Evolutionary conservation across 73 alveolate genomes (phyloP), one percentile per base, ranked within the genome.

Genomic region (Paramecium caudatum): DNA sequence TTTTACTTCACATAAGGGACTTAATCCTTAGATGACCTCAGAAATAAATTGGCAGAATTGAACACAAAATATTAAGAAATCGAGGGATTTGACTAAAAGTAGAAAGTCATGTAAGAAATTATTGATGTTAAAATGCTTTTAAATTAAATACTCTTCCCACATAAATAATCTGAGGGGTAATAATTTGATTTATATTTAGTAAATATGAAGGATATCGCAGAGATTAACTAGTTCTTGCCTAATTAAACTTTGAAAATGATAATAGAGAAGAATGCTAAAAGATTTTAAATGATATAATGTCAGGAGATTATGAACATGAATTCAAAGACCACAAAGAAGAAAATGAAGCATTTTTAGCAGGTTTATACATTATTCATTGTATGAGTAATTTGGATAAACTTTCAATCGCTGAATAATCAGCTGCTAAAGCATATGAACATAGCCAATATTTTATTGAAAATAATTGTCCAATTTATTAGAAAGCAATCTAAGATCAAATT

Each of bases 181-280:
- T 21, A 5, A 23, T 23, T 27, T 27, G 30, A 3, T 55, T 55
- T 55, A 4, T 55, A 55, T 37, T 55, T 27, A 55, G 7, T 55
- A n/a, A 27, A 27, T 55, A 55, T 55, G 80, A 55, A 55, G 88
- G 88, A 74, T 43, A 74, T 43, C 16, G 68, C 6, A 74, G 88
- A 45, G 88, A 74, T 74, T 74, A 21, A 17, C 10, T 74, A 43
- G 68, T 41, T 16, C 47, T 74, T 9, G 88, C 68, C 19, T 16
- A 74, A 74, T 16, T 74, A 3, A 27, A 41, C 19, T 41, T 74
- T 8, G 43, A 74, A 43, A 74, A 37, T 39, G 47, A 74, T 74
- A 37, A 74, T 8, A 1, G 62, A 37, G 88, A 74, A 16, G 68
- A 74, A 41, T 74, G 88, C 21, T 21, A 25, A 15, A 23, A n/a